phyloP scores from a whole-genome alignment of 1,139 yeast species.

The Pichia sp. region DNA sequence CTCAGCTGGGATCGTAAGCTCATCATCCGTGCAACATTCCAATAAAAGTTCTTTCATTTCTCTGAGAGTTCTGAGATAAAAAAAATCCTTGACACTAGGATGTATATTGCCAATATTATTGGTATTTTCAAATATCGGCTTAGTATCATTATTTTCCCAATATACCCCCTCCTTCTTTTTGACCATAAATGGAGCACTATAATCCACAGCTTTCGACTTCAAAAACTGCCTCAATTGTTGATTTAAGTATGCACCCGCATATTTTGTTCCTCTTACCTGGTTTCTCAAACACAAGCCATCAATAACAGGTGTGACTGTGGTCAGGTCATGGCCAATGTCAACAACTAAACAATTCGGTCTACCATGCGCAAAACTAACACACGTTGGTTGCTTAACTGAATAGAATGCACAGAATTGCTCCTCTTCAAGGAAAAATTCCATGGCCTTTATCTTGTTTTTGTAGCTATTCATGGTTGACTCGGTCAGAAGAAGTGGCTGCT shows the following conservation, averaged over 20 bases:
- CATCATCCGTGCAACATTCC: constrained; percentile 26
- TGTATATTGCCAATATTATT: constrained; percentile 34
- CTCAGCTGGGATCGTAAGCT: constrained; percentile 11
- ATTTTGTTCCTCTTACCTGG: constrained; percentile 63
- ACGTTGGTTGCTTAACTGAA: constrained; percentile 79
- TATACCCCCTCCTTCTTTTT: constrained; percentile 34
- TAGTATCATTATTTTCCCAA: constrained; percentile 25
- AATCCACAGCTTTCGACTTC: constrained; percentile 27
- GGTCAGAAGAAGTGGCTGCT: constrained; percentile 74
- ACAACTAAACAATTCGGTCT: constrained; percentile 91
- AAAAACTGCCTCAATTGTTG: constrained; percentile 34
- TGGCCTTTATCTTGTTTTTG: constrained; percentile 62
- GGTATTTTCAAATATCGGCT: constrained; percentile 29
- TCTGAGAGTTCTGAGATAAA: constrained; percentile 37
- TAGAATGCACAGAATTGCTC: constrained; percentile 82
- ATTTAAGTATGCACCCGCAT: constrained; percentile 58
- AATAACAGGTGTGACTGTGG: constrained; percentile 85
- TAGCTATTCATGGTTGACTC: constrained; percentile 84
- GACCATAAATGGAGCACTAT: constrained; percentile 35
- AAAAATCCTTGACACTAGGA: constrained; percentile 37
- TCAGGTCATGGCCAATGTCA: constrained; percentile 82
- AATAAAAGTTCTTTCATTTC: constrained; percentile 60
- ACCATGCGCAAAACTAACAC: constrained; percentile 90
- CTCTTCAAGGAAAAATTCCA: constrained; percentile 72
- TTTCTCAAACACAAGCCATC: constrained; percentile 85